Percentiles rank a stretch among this genome's conserved stretches.
phyloP scores from a whole-genome alignment of 805 yeast genomes.

The Brettanomyces bruxellensis region DNA sequence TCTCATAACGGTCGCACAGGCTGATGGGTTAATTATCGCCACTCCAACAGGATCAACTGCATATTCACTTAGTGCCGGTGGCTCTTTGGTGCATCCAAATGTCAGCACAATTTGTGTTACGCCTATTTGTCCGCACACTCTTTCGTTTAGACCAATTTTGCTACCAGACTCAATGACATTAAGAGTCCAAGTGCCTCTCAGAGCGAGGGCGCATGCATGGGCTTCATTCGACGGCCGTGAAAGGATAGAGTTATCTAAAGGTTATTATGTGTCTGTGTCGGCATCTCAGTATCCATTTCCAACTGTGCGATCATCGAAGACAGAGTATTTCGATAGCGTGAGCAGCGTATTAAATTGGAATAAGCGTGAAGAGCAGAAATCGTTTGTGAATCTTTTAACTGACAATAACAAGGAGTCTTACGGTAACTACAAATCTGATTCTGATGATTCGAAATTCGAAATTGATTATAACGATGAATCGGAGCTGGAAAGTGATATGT shows the following conservation, averaged over 20 bases:
- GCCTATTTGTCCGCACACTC: conserved; percentile 93
- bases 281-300: conserved; percentile 94
- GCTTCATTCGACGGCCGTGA: conserved; percentile 93
- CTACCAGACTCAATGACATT: conserved; percentile 89
- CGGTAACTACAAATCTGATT: conserved; percentile 7
- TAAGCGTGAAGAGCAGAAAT: conserved; percentile 78
- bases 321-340: conserved; percentile 78
- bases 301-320: conserved; percentile 65
- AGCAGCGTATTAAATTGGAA: conserved; percentile 91
- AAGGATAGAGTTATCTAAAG: conserved; percentile 69
- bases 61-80: conserved; percentile 91
- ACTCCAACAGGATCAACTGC: conserved; percentile 98
- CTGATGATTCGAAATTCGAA: conserved; percentile 16
- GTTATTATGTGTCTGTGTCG: conserved; percentile 76
- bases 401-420: conserved; percentile 45
- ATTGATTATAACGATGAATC: conserved; percentile 25
- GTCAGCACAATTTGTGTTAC: conserved; percentile 89
- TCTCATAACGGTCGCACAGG: conserved; percentile 80
- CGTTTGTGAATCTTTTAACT: conserved; percentile 56
- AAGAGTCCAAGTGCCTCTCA: conserved; percentile 67
- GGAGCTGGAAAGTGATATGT: background rate
- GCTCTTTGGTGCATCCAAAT: conserved; percentile 88
- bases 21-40: conserved; percentile 87
- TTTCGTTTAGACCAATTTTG: conserved; percentile 85
- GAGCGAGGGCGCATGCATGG: conserved; percentile 89